phyloP scores from a whole-genome alignment of 2,329 filamentous ascomycete genomes.

The Ophiocordyceps camponoti-leonardi region DNA sequence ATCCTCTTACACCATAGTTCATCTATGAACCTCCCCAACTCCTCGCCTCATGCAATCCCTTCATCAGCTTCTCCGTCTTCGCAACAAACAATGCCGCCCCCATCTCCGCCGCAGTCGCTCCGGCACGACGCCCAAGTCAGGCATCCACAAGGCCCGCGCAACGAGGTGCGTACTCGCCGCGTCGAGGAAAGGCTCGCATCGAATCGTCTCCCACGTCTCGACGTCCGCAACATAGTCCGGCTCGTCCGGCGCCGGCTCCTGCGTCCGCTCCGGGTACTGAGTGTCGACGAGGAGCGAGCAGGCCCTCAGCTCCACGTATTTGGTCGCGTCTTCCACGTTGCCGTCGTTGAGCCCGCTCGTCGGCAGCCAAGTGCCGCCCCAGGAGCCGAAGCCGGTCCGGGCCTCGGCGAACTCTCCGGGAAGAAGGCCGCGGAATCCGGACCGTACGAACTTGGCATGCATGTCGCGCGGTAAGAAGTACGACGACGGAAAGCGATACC shows the following conservation, averaged over 20 bases:
- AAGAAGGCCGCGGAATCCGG: conserved; percentile 74
- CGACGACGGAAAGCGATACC: conserved; percentile 92
- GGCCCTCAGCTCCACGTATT: conserved; percentile 62
- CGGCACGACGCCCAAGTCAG: conserved; percentile 53
- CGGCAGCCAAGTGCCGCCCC: conserved; percentile 68
- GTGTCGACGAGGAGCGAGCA: conserved; percentile 85
- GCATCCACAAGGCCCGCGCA: conserved; percentile 68
- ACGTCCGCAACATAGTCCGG: conserved; percentile 63
- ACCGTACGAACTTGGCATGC: conserved; percentile 77
- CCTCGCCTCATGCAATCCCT: not conserved
- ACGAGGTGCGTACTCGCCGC: conserved; percentile 54
- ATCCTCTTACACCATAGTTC: no score
- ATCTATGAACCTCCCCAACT: no score
- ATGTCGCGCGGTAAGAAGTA: conserved; percentile 77
- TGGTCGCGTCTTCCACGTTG: conserved; percentile 71
- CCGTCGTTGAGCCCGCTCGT: conserved; percentile 80
- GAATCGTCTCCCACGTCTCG: conserved; percentile 60
- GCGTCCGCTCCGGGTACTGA: conserved; percentile 45
- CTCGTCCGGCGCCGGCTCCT: conserved; percentile 41
- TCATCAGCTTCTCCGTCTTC: conserved; percentile 7
- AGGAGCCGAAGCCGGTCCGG: conserved; percentile 49
- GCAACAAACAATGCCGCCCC: conserved; percentile 76
- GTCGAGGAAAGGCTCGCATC: conserved; percentile 70
- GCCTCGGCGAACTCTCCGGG: conserved; percentile 81
- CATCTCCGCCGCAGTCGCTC: conserved; percentile 55